Base-by-base conservation (phyloP, 495 filamentous ascomycete genomes). In the Entonaema liquescens region DNA sequence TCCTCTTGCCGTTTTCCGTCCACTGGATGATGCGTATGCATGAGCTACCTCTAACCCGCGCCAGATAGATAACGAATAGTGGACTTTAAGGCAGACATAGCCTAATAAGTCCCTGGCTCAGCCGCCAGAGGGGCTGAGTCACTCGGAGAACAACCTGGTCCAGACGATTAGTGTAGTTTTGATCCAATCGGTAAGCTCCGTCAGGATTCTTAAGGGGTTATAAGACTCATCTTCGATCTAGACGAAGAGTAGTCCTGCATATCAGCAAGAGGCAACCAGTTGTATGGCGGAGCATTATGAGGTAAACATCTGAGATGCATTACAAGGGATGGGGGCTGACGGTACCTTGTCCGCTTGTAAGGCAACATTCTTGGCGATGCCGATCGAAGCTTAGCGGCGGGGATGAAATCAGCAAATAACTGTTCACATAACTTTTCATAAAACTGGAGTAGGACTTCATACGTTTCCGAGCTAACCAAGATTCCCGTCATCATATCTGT, bases 51-150 rank as follows among this genome's bases (percentile, higher is more conserved):
- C n/a, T n/a, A 53, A 19, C 17, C 2, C 2, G n/a, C 31, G n/a
- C 21, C 40, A 21, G n/a, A 5, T 19, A 44, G 40, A 44, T 13
- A 17, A 44, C 17, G 17, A 44, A 19, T 3, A 44, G 40, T 21
- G 40, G n/a, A 23, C 7, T 57, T 42, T 29, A 2, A 42, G 38
- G 40, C 53, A 23, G 40, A 19, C 7, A 38, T 53, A 53, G 44
- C 44, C 59, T 57, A 36, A 12, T 38, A 19, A 44, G 17, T 54
- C 9, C 49, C 11, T 7, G 50, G 28, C 57, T 67, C 17, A 29
- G 50, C 58, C 47, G 47, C 64, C n/a, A n/a, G 15, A 21, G 57
- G 57, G 57, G 50, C 58, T 68, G 65, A 68, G 58, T 68, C 58
- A 68, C 50, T 50, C 65, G 65, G 58, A n/a, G 36, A 31, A 19